phyloP scores from a whole-genome alignment of 1,139 yeast species.

The Saccharomyces hybrid region DNA sequence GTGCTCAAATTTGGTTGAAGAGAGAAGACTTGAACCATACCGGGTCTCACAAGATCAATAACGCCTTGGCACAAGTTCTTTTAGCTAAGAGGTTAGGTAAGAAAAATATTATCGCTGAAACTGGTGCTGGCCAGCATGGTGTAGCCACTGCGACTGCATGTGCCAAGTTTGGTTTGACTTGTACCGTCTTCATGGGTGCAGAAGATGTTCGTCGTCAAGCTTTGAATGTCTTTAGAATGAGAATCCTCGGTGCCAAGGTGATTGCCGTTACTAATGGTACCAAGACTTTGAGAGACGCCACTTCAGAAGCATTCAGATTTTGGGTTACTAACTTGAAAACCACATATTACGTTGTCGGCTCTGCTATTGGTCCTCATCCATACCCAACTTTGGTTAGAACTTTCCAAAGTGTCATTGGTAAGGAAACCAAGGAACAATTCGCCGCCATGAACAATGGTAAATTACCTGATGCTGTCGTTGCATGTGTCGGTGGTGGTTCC shows the following conservation, averaged over 20 bases:
- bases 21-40: slow-evolving; percentile 98
- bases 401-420: slow-evolving; percentile 94
- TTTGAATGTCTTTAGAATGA: slow-evolving; percentile 92
- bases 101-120: slow-evolving; percentile 87
- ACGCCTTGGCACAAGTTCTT: slow-evolving; percentile 89
- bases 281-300: slow-evolving; percentile 91
- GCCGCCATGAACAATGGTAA: slow-evolving; percentile 66
- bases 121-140: slow-evolving; percentile 99
- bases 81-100: slow-evolving; percentile 91
- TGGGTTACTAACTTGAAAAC: slow-evolving; percentile 86
- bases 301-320: slow-evolving; percentile 89
- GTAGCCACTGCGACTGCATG: slow-evolving; percentile 99
- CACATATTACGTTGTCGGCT: slow-evolving; percentile 93
- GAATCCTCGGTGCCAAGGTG: slow-evolving; percentile 91
- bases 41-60: slow-evolving; percentile 94
- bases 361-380: slow-evolving; percentile 99
- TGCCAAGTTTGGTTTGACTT: slow-evolving; percentile 91
- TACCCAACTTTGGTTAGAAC: slow-evolving; percentile 96
- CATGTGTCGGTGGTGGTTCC: slow-evolving; percentile 99
- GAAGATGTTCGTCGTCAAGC: slow-evolving; percentile 99
- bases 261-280: slow-evolving; percentile 93
- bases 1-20: slow-evolving; percentile 96
- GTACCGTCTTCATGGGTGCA: slow-evolving; percentile 98
- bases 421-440: slow-evolving; percentile 89
- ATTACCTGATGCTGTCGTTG: slow-evolving; percentile 88